Evolutionary conservation across 1,284 basidiomycete genomes (phyloP).

Genomic region (Prillingera fragicola): DNA sequence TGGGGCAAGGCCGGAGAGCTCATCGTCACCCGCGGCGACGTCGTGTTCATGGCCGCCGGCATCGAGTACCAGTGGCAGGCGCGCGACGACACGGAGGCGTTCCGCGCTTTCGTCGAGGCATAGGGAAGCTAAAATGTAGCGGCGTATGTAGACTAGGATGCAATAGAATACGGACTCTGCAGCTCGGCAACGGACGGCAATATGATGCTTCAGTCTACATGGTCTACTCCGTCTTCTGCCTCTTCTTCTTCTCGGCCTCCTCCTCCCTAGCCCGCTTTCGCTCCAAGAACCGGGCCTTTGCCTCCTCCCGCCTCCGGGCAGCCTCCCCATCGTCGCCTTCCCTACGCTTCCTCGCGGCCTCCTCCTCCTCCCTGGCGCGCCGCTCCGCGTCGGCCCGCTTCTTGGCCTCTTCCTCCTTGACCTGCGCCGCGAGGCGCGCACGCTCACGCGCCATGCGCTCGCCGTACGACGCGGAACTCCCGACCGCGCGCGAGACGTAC

Average conservation of each 20-base stretch:
- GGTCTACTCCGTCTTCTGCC: slow-evolving; percentile 13
- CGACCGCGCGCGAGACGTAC: slow-evolving; percentile 60
- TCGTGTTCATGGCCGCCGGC: slow-evolving; percentile 78
- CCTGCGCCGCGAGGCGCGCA: slow-evolving; percentile 65
- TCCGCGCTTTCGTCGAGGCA: slow-evolving; percentile 67
- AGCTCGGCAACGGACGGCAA: too few relatives aligned
- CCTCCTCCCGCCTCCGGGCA: slow-evolving; percentile 63
- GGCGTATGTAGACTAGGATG: too few relatives aligned
- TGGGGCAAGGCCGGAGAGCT: slow-evolving; percentile 40
- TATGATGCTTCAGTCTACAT: too few relatives aligned
- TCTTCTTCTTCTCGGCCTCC: slow-evolving; percentile 29
- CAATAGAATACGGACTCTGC: too few relatives aligned
- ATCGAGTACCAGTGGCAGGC: slow-evolving; percentile 54
- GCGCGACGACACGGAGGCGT: slow-evolving; percentile 55
- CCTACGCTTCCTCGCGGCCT: slow-evolving; percentile 49
- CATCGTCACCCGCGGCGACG: slow-evolving; percentile 62
- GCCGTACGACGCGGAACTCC: slow-evolving; percentile 65
- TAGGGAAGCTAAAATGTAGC: slow-evolving; percentile 6
- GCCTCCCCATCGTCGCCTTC: slow-evolving; percentile 53
- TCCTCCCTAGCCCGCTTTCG: slow-evolving; percentile 73
- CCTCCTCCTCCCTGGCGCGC: slow-evolving; percentile 51
- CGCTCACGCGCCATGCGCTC: slow-evolving; percentile 76
- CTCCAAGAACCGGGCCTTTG: slow-evolving; percentile 67
- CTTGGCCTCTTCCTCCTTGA: slow-evolving; percentile 64
- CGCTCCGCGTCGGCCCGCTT: slow-evolving; percentile 51